phyloP scores from a whole-genome alignment of 129 eudicot genomes.

The Pseudognaphalium luteoalbum region DNA sequence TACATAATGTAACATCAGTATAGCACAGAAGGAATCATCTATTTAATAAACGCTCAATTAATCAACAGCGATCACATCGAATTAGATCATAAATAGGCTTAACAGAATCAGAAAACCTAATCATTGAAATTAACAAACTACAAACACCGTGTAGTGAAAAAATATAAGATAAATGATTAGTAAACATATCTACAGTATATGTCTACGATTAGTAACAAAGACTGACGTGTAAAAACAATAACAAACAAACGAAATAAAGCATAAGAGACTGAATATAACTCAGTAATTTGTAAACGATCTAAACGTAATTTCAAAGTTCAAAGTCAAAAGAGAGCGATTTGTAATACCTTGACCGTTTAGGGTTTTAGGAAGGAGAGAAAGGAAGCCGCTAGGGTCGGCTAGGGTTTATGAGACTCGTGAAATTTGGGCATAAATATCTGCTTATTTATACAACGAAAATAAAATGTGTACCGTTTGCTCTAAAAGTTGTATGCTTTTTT shows the following conservation, averaged over 20 bases:
- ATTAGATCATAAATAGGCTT: neutral
- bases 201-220: neutral
- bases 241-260: neutral
- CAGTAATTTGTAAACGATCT: neutral
- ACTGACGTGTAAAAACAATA: neutral
- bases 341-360: constrained; percentile 20
- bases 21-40: neutral
- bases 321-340: neutral
- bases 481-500: neutral
- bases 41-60: neutral
- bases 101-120: neutral
- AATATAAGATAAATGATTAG: neutral
- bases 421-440: neutral
- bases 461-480: neutral
- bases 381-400: constrained; percentile 59
- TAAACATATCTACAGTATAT: no score
- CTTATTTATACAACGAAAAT: neutral
- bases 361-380: constrained; percentile 9
- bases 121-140: neutral
- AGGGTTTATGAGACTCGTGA: constrained; percentile 40
- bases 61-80: neutral
- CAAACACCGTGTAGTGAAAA: neutral
- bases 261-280: no score
- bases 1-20: neutral
- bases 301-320: no score